A percentile compares a stretch with the other conserved stretches of the same genome.
These are phyloP conservation scores for Salix dunnii DNA, from an alignment of 345 rosid species.

Conservation along the genomic window DNA sequence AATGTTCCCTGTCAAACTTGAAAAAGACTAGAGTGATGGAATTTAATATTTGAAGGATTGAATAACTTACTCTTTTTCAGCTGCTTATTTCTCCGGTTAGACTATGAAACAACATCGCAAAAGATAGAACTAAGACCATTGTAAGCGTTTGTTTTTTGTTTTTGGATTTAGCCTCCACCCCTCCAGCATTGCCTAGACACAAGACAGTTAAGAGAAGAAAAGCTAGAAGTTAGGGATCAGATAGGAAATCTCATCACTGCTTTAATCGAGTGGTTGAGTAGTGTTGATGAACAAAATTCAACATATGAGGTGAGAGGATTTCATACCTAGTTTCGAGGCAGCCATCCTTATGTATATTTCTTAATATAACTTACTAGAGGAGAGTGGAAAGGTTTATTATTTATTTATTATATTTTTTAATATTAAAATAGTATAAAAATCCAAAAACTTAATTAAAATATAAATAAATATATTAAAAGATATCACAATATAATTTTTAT, in stretches of 20 bases:
- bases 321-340: no score
- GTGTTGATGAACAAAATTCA: neutral
- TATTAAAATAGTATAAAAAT: no score
- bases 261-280: neutral
- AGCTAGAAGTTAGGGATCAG: neutral
- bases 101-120: neutral
- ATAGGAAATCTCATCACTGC: neutral
- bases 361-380: no score
- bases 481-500: no score
- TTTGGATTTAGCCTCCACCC: neutral
- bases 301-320: no score
- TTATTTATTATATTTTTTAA: no score
- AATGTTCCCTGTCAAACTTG: neutral
- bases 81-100: neutral
- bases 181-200: neutral
- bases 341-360: no score
- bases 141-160: neutral
- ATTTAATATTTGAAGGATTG: neutral
- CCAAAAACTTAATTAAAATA: no score
- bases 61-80: neutral
- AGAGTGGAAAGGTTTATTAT: no score
- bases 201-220: neutral
- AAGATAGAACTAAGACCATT: neutral
- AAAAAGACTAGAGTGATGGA: neutral
- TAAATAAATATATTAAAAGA: no score